Conservation (phyloP, 2,329 filamentous ascomycete genomes). For the Dothistroma septosporum region DNA sequence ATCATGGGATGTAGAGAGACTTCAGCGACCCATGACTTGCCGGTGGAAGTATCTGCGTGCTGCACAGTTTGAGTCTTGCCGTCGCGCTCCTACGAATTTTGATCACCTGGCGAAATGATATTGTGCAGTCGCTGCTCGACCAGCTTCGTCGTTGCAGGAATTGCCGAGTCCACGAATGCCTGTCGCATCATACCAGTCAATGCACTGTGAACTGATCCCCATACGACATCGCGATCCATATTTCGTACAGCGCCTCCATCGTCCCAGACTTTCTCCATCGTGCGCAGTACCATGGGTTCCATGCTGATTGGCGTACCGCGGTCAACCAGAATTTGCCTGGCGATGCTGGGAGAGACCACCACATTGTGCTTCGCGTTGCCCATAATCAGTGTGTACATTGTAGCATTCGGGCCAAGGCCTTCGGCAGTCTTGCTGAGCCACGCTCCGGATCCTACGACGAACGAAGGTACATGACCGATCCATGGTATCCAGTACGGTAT, state of each 20-base stretch:
- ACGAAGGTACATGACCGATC: background rate
- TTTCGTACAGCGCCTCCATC: background rate
- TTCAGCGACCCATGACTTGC: background rate
- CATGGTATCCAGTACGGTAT: constrained; percentile 3
- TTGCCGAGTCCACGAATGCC: background rate
- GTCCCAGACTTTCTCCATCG: background rate
- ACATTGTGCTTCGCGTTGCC: background rate
- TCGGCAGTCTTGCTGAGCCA: background rate
- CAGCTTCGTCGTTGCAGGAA: background rate
- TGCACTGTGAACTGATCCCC: background rate
- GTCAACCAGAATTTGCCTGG: background rate
- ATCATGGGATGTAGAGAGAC: background rate
- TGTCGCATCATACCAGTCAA: background rate
- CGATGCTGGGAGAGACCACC: background rate
- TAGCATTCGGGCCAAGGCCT: background rate
- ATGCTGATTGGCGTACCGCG: background rate
- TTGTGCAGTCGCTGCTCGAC: background rate
- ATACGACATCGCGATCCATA: background rate
- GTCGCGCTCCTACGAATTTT: background rate
- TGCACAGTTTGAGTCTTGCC: background rate
- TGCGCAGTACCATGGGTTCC: background rate
- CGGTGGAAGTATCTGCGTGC: background rate
- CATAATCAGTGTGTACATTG: background rate
- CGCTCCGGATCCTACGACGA: background rate
- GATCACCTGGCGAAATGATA: background rate